These are phyloP conservation scores for Ehretia macrophylla DNA, from an alignment of 257 asterid genomes.

Conservation along the genomic window DNA sequence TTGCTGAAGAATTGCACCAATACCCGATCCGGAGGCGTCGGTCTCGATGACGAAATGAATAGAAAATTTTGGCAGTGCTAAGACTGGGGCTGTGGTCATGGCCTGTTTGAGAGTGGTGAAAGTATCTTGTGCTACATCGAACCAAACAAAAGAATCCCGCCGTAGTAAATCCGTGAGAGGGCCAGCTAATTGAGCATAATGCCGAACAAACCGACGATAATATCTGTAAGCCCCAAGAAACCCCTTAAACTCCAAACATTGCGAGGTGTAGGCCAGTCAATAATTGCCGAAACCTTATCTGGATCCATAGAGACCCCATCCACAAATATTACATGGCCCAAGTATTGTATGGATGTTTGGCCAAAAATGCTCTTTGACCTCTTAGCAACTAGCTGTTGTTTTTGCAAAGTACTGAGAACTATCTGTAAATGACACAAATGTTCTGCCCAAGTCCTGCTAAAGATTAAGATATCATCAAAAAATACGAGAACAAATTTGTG, in stretches of 20 bases:
- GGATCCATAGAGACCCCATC: neutral
- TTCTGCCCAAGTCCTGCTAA: neutral
- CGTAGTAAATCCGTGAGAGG: neutral
- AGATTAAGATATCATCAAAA: neutral
- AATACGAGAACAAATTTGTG: neutral
- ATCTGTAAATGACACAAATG: neutral
- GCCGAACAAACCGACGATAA: neutral
- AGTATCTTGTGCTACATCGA: neutral
- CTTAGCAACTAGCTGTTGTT: neutral
- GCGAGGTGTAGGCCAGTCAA: neutral
- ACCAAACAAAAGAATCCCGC: neutral
- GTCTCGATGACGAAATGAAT: neutral
- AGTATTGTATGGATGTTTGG: neutral
- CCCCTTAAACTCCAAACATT: neutral
- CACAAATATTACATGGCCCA: neutral
- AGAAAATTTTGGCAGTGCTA: neutral
- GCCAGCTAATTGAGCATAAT: neutral
- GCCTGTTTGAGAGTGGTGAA: neutral
- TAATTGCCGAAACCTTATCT: neutral
- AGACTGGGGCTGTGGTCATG: neutral
- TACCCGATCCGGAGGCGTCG: neutral
- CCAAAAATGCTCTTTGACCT: neutral
- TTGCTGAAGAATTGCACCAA: neutral
- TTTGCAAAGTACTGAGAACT: neutral
- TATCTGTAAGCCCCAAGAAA: neutral